Conservation (phyloP, 2,329 filamentous ascomycete genomes). For the Alternaria conjuncta region DNA sequence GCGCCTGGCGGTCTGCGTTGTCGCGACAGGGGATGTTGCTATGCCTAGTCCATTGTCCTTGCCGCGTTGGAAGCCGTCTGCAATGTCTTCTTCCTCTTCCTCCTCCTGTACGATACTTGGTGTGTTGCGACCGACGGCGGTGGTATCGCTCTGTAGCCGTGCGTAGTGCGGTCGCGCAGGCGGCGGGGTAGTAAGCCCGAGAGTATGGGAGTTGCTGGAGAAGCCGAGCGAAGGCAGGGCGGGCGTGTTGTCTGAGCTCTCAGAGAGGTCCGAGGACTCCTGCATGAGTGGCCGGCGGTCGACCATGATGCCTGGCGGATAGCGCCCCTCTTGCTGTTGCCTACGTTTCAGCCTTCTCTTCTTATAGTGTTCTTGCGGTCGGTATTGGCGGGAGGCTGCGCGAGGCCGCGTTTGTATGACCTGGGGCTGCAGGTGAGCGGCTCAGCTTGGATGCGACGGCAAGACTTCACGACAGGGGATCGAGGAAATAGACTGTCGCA, state of each 20-base stretch:
- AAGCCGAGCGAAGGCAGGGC: slow-evolving; percentile 39
- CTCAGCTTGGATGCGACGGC: neutral
- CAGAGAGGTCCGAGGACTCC: slow-evolving; percentile 35
- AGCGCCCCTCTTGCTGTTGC: slow-evolving; percentile 7
- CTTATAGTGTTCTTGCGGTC: neutral
- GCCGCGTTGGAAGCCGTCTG: slow-evolving; percentile 25
- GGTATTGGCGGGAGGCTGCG: slow-evolving; percentile 5
- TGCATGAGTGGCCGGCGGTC: slow-evolving; percentile 40
- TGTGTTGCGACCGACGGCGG: slow-evolving; percentile 38
- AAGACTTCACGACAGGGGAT: neutral
- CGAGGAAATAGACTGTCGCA: neutral
- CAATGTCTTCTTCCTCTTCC: slow-evolving; percentile 45
- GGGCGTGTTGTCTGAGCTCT: slow-evolving; percentile 34
- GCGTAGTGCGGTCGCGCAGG: slow-evolving; percentile 45
- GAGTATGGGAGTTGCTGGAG: slow-evolving; percentile 26
- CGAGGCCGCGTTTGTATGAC: slow-evolving; percentile 3
- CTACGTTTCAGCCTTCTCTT: slow-evolving; percentile 24
- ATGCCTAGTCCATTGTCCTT: slow-evolving; percentile 47
- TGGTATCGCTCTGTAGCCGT: slow-evolving; percentile 45
- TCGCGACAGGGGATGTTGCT: slow-evolving; percentile 19
- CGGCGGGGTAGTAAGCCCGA: slow-evolving; percentile 34
- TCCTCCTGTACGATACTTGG: slow-evolving; percentile 37
- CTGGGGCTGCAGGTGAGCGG: slow-evolving; percentile 1
- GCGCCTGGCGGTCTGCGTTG: slow-evolving; percentile 18
- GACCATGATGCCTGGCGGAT: slow-evolving; percentile 28